Evolutionary conservation across 257 asterid genomes (phyloP), one percentile per base, ranked within the genome.

Genomic region (Penstemon barbatus): DNA sequence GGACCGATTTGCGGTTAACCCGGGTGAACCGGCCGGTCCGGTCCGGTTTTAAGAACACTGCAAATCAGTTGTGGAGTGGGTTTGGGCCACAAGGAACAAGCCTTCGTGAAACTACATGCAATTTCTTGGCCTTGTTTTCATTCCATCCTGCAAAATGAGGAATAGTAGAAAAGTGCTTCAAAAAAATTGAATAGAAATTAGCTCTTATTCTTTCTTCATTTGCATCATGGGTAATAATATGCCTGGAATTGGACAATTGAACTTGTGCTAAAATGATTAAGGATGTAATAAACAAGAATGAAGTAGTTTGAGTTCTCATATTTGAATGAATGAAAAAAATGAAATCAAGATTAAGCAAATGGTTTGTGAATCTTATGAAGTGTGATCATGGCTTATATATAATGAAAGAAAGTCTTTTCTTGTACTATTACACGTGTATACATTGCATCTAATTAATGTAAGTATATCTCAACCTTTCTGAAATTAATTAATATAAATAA

Each of bases 181-280:
- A 25, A 25, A 25, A 25, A 25, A 25, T 25, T 25, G 33, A 25
- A 25, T 25, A 25, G 33, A 78, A 78, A 9, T 66, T 75, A 54
- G 54, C 68, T 39, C 69, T 78, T 57, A 75, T 50, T 75, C 81
- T 73, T 10, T 61, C 71, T 52, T 69, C 64, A 43, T 70, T 53
- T 69, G 53, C 65, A 56, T 12, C 45, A 18, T 53, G 33, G 33
- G 33, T 56, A n/a, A 52, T 51, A 55, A 70, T 50, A 6, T 36
- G 40, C 46, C 81, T 67, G 75, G 79, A 78, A 48, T 61, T 56
- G 8, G 63, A 68, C 0, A 50, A 12, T 37, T 63, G 68, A 0
- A 69, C 46, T 48, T 62, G 61, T 9, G 61, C 39, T 62, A 66
- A 56, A 33, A 73, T n/a, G 40, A 75, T 52, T 2, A 78, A 63